Evolutionary conservation across 2,329 filamentous ascomycete species (phyloP).

Genomic region (Rutstroemia sydowiana): DNA sequence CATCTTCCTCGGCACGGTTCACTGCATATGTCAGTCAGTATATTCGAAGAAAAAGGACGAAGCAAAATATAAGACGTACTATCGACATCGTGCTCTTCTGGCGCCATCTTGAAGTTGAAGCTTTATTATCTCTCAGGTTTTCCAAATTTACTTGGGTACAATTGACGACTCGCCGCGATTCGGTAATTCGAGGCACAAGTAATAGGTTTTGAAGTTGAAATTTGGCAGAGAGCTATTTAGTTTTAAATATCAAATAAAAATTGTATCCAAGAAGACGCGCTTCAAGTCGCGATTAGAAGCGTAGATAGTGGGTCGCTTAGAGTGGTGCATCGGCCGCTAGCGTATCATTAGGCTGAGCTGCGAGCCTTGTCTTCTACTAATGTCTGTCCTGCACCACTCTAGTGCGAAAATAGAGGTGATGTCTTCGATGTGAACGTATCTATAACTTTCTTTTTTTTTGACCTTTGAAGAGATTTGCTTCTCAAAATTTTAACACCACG

Average conservation of each 20-base stretch:
- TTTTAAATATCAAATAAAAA: background rate
- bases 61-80: conserved; percentile 28
- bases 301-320: conserved; percentile 12
- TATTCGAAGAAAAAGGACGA: background rate
- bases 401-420: background rate
- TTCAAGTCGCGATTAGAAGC: conserved; percentile 7
- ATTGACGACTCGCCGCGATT: too few species aligned
- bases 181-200: too few species aligned
- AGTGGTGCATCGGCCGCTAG: conserved; percentile 13
- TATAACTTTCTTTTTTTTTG: background rate
- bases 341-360: background rate
- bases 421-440: background rate
- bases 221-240: background rate
- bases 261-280: conserved; percentile 5
- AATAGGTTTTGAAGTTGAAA: background rate
- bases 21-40: conserved; percentile 33
- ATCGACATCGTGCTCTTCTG: conserved; percentile 41
- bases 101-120: conserved; percentile 35
- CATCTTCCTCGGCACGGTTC: conserved; percentile 48
- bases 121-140: too few species aligned
- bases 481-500: conserved; percentile 1
- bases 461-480: conserved; percentile 6
- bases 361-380: background rate
- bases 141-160: too few species aligned
- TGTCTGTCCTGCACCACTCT: conserved; percentile 1